Conservation (phyloP, 2,329 filamentous ascomycete species). For the Penicillium aurantiogriseum region DNA sequence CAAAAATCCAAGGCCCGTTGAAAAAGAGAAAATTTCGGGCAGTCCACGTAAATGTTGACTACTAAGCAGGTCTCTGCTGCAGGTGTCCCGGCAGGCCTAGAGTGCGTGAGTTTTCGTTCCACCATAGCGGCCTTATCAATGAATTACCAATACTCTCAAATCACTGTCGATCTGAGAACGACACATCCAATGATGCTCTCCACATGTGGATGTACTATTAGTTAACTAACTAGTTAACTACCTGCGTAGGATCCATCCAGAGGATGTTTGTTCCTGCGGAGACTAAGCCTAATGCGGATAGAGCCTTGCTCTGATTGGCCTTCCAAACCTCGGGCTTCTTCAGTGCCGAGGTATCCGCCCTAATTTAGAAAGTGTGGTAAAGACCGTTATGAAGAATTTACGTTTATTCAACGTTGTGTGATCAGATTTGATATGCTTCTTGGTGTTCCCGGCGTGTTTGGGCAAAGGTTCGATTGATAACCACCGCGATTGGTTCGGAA, state of each 20-base stretch:
- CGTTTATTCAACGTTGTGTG: background rate
- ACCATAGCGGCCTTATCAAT: background rate
- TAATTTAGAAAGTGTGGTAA: background rate
- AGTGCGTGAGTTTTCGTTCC: background rate
- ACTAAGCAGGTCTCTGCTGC: background rate
- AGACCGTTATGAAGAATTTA: background rate
- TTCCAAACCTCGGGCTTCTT: background rate
- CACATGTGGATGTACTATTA: background rate
- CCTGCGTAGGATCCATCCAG: no score
- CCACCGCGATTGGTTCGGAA: background rate
- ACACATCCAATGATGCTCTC: background rate
- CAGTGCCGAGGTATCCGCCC: background rate
- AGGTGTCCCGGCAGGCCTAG: background rate
- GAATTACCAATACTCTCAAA: background rate
- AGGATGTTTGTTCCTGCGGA: background rate
- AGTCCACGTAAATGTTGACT: background rate
- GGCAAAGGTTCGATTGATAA: background rate
- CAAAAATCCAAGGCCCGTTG: no score
- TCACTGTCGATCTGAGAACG: background rate
- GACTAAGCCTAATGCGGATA: slow-evolving; percentile 10
- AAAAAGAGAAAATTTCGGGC: no score
- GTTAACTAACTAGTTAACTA: no score
- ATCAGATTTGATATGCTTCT: background rate
- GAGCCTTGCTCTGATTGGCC: background rate
- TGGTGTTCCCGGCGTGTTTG: background rate